phyloP scores from a whole-genome alignment of 495 filamentous ascomycete genomes.

The Xylaria castorea region DNA sequence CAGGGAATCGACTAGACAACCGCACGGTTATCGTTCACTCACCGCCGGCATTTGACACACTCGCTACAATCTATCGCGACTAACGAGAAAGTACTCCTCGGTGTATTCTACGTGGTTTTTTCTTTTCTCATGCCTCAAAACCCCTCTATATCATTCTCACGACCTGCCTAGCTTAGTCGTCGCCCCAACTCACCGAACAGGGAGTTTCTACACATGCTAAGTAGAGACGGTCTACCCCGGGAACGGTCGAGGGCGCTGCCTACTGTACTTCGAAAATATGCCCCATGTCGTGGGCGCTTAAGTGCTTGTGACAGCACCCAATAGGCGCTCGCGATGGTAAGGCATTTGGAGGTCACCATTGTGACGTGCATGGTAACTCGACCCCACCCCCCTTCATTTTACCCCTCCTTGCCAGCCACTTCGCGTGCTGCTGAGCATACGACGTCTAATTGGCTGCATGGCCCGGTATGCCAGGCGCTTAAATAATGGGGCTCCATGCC shows the following conservation, averaged over 20 bases:
- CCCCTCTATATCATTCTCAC: background rate
- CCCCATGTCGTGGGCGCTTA: constrained; percentile 28
- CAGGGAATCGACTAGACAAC: constrained; percentile 18
- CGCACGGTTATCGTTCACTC: background rate
- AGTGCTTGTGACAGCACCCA: constrained; percentile 11
- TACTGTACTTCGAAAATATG: background rate
- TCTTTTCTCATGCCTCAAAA: background rate
- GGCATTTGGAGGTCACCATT: constrained; percentile 1
- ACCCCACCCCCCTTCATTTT: constrained; percentile 4
- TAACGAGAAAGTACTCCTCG: background rate
- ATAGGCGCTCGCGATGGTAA: constrained; percentile 12
- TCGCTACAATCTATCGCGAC: background rate
- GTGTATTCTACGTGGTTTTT: background rate
- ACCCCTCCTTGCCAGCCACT: constrained; percentile 24
- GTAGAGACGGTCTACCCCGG: background rate
- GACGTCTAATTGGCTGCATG: constrained; percentile 9
- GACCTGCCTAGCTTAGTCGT: background rate
- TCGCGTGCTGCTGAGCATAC: background rate
- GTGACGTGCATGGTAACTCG: too few species aligned
- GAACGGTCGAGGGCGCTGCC: background rate
- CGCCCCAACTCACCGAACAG: background rate
- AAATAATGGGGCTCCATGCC: constrained; percentile 18
- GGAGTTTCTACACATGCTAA: constrained; percentile 20
- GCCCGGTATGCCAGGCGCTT: constrained; percentile 23
- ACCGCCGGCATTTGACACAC: constrained; percentile 18